Percentiles rank a stretch among this genome's conserved stretches.
Conservation (phyloP, 805 yeast genomes). For the Metschnikowia aberdeeniae region DNA sequence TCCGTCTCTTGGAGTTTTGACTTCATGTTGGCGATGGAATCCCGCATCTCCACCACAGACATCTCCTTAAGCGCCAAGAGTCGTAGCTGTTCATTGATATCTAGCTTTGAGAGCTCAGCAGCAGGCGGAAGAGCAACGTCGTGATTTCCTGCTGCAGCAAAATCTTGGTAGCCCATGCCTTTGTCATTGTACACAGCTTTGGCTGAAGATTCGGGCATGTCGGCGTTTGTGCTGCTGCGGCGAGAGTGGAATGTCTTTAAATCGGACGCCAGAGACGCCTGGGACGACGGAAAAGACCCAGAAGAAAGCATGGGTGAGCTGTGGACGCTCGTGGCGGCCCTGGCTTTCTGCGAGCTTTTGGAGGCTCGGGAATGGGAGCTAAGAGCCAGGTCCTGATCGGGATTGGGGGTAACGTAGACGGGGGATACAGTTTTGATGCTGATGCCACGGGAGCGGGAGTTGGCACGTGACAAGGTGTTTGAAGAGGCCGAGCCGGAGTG, state of each 20-base stretch:
- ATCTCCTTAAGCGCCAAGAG: slow-evolving; percentile 65
- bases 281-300: neutral
- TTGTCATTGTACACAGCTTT: too few relatives aligned
- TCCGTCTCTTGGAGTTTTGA: slow-evolving; percentile 39
- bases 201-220: neutral
- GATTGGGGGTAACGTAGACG: neutral
- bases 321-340: neutral
- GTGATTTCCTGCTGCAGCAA: neutral
- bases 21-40: slow-evolving; percentile 44
- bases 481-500: neutral
- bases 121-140: slow-evolving; percentile 32
- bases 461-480: neutral
- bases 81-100: slow-evolving; percentile 53
- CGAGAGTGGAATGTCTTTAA: slow-evolving; percentile 2
- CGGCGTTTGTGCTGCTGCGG: slow-evolving; percentile 1
- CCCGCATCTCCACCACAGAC: slow-evolving; percentile 61
- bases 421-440: slow-evolving; percentile 23
- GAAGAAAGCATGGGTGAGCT: neutral
- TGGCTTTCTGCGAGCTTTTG: neutral
- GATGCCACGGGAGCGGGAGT: slow-evolving; percentile 28
- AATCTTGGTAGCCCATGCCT: neutral
- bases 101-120: slow-evolving; percentile 22
- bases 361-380: neutral
- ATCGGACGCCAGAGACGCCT: neutral
- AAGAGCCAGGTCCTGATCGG: neutral